Evolutionary conservation across 169 alveolate species (phyloP), one percentile per base, ranked within the genome.

Genomic region (Plasmodium malariae): DNA sequence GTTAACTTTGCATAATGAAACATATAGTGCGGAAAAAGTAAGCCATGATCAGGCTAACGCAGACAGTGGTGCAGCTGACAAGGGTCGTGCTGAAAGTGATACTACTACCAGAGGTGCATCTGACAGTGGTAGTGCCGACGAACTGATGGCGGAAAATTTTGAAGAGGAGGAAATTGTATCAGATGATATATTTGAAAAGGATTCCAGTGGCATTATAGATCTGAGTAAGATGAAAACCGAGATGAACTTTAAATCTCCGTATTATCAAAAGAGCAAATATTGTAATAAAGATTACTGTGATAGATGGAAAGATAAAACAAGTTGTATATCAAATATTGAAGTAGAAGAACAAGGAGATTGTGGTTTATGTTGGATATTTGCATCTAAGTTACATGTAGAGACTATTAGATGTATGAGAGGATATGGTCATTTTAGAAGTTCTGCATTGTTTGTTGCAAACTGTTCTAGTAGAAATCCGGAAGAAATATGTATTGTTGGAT

Each of bases 371-470:
- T 85, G 92, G 92, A 26, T 85, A 4, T 85, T 69, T 40, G 85
- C 92, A 55, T 55, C 87, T 57, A 85, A 69, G 14, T 85, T 85
- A 69, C 92, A 85, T 26, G n/a, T 85, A n/a, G 92, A 85, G 69
- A 67, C 87, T 32, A 60, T 85, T n/a, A 85, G 85, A 40, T 85
- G 92, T 24, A 85, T 85, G 92, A 85, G 87, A 28, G 92, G 92
- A 26, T 85, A 85, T 85, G 92, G 87, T 14, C 87, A 67, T 48
- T 70, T 55, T 37, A 57, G 76, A 21, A 70, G 87, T 17, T 85
- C 92, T n/a, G 74, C 92, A 28, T 43, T 85, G 26, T 85, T 34
- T 55, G 69, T 85, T 5, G 92, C 87, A 14, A 67, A 85, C 17
- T 85, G 92, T 48, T 60, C 80, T 1, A 24, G 51, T 0, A 65